Evolutionary conservation across 345 rosid genomes (phyloP), one percentile per base, ranked within the genome.

Genomic region (Bretschneidera sinensis): DNA sequence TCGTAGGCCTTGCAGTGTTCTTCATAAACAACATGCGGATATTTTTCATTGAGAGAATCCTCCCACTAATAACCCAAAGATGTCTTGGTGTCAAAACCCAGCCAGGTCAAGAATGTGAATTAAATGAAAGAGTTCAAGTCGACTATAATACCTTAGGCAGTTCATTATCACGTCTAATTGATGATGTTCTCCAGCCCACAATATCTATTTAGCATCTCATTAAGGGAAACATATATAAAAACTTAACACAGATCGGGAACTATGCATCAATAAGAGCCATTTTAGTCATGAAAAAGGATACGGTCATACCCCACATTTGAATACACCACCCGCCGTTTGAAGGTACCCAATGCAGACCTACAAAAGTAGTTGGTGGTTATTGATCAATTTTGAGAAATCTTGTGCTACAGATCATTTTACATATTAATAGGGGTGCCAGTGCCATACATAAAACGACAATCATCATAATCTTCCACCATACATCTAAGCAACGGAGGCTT

Each of bases 151-250:
- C 97, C 95, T 88, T 94, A 4, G 97, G 99, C 59, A 94, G 79
- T 66, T 90, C 96, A 64, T 65, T 74, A 54, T 75, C 71, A 64
- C 89, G 87, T 76, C 99, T 81, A 63, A 94, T 88, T 22, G 96
- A 94, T 34, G 99, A 84, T 6, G 99, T 94, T 79, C 91, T 90
- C 99, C 96, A 94, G 31, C 99, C 99, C 59, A 94, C 99, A 20
- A 90, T 80, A 79, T 88, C 99, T 94, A 57, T 57, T 67, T 48
- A 39, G 54, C 11, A 69, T 70, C 43, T 48, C 35, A 58, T 87
- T 21, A 87, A 66, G 73, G 83, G 74, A 79, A 81, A 69, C 55
- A 70, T 19, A 23, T 5, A 51, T 52, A 56, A 65, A 17, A 68
- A 43, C 50, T 61, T 31, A 34, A 59, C 57, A 61, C 17, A 73